Evolutionary conservation across 2,329 filamentous ascomycete genomes (phyloP).

Genomic region (Colletotrichum orchidophilum): DNA sequence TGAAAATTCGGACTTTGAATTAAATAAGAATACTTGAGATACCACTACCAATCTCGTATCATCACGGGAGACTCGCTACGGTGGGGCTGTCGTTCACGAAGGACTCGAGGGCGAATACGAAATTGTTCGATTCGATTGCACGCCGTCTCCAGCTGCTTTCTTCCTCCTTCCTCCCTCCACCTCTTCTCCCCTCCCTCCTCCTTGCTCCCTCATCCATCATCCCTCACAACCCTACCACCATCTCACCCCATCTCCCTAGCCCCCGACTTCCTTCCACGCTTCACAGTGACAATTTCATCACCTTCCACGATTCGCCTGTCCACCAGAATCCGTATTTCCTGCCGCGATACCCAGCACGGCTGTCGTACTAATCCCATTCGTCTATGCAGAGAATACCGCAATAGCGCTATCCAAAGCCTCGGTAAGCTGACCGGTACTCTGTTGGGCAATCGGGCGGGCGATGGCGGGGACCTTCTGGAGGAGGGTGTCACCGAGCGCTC

Average conservation of each 20-base stretch:
- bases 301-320: not conserved
- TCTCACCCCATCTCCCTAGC: not conserved
- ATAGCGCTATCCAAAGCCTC: slow-evolving; percentile 24
- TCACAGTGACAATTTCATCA: not conserved
- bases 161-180: no score
- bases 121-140: slow-evolving; percentile 21
- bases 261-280: not conserved
- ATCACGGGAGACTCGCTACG: not conserved
- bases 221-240: not conserved
- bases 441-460: slow-evolving; percentile 27
- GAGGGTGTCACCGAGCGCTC: slow-evolving; percentile 7
- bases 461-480: slow-evolving; percentile 26
- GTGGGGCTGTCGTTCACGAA: not conserved
- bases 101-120: slow-evolving; percentile 7
- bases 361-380: not conserved
- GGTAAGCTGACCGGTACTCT: slow-evolving; percentile 23
- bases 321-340: not conserved
- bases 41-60: not conserved
- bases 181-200: no score
- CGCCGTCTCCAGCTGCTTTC: not conserved
- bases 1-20: not conserved
- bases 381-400: slow-evolving; percentile 10
- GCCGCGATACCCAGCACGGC: slow-evolving; percentile 20
- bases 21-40: not conserved
- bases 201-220: no score